Evolutionary conservation across 352 stramenopile species (phyloP).

Genomic region (Pythium chondricola): DNA sequence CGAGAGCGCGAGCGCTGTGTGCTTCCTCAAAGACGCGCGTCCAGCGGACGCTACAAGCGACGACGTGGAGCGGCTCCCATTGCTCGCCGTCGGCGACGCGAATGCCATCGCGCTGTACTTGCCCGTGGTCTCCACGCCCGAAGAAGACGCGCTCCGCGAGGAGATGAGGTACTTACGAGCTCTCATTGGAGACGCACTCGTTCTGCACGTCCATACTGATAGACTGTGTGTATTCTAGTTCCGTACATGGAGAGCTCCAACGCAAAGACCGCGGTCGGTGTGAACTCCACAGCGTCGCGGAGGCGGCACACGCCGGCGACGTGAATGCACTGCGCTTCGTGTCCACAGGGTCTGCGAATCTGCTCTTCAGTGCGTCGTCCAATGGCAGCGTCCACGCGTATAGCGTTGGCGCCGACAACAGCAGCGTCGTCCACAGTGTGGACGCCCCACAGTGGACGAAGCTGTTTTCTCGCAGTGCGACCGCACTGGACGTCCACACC

Average conservation of each 20-base stretch:
- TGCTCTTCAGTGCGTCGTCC: conserved; percentile 60
- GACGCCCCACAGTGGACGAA: conserved; percentile 56
- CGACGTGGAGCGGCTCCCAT: conserved; percentile 31
- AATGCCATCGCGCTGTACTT: conserved; percentile 52
- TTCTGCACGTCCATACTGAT: no score
- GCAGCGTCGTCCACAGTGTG: conserved; percentile 9
- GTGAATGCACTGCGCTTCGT: conserved; percentile 63
- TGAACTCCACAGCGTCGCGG: conserved; percentile 39
- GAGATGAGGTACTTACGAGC: conserved; percentile 26
- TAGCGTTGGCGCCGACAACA: conserved; percentile 21
- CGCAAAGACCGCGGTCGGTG: conserved; percentile 7
- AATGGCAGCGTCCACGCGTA: conserved; percentile 40
- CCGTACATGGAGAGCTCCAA: not conserved
- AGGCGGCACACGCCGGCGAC: conserved; percentile 45
- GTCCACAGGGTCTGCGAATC: conserved; percentile 28
- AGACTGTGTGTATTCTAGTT: no score
- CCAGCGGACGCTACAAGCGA: conserved; percentile 5
- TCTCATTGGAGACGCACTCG: not conserved
- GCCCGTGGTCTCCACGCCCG: conserved; percentile 32
- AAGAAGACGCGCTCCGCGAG: conserved; percentile 36
- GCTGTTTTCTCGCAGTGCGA: conserved; percentile 38
- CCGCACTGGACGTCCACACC: conserved; percentile 52
- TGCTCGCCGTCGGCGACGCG: conserved; percentile 47
- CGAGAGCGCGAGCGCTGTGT: conserved; percentile 55
- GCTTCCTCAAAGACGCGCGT: conserved; percentile 51